Base-by-base conservation (phyloP, 306 rosid genomes). In the Trifolium dubium region DNA sequence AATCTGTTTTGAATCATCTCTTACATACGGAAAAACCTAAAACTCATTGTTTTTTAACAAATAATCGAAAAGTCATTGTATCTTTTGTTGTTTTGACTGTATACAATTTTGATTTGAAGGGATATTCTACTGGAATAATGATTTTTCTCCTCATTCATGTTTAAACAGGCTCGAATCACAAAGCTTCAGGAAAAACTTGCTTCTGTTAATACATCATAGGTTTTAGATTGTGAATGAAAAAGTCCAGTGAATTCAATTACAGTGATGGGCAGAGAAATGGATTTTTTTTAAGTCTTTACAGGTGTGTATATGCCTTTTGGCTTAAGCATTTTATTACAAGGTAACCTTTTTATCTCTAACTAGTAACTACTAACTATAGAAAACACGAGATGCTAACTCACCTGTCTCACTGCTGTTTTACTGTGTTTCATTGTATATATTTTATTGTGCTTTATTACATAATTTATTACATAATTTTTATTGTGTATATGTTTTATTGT, bases 171-270 rank as follows among this genome's bases (percentile, higher is more conserved):
- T 69, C 84, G 94, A 63, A 75, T 91, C 6, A 54, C 85, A 71
- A 79, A 82, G 77, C 90, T 93, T 73, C 85, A 83, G 84, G 91
- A 86, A 82, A 91, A 86, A 75, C 71, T 83, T 53, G 72, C 80
- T 78, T 77, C 82, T 46, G 85, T 50, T 46, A 75, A 75, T 40
- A 46, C 49, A 69, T 29, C 81, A 66, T 88, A 80, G 78, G 79
- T 74, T 69, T 75, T 58, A 23, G 77, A 34, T 46, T 73, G 47
- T 55, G 40, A 58, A 34, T 65, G 64, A 41, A 82, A 47, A 80
- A 56, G 64, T 44, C 56, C 65, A 29, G 23, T 39, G 50, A 67
- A 68, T 39, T 74, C 76, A 35, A 74, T 63, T 32, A 15, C 75
- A 65, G 29, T 23, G 72, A 29, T 75, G 34, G 35, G 64, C 31